Evolutionary conservation across 352 stramenopile species (phyloP), one percentile per base, ranked within the genome.

Genomic region (Phytophthora tentaculata): DNA sequence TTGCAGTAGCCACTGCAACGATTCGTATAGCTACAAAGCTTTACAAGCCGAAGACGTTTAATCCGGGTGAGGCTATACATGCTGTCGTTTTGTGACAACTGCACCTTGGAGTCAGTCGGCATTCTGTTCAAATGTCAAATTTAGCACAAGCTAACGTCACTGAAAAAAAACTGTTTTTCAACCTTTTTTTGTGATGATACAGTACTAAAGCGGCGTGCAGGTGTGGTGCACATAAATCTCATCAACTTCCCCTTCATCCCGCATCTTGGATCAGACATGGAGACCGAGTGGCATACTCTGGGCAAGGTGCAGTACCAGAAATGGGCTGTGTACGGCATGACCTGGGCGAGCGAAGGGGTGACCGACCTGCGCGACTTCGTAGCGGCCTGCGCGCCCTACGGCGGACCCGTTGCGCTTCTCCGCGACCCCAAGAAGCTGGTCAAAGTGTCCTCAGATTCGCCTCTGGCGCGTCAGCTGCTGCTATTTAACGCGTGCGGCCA

Each of bases 251-350:
- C 45, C 45, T 39, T 57, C 37, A 8, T 53, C 1, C 26, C 22
- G 24, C 32, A 56, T 61, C 37, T 23, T 24, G 4, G 19, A 24
- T 20, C 6, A 19, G 2, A 19, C n/a, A 91, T 91, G 83, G 82
- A 91, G 76, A 85, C 77, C 62, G 85, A 95, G 67, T 93, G 85
- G 88, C 85, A 95, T 64, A 92, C 86, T 58, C 75, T 95, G 37
- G 86, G 88, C 62, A 91, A 92, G 69, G 86, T 92, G 29, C 88
- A 93, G 81, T 95, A 95, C 77, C 84, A 94, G 79, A 93, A 91
- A 72, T 93, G 86, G 84, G 69, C 80, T 14, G 69, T 84, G 49
- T 94, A 92, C 74, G 80, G 88, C 44, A 84, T 89, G 64, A 74
- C 73, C 28, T 91, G 82, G 84, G 75, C 82, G 52, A 49, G 60